A percentile compares a stretch with the other conserved stretches of the same genome.
phyloP scores from a whole-genome alignment of 2,329 filamentous ascomycete species.

The Zymoseptoria crescenta region DNA sequence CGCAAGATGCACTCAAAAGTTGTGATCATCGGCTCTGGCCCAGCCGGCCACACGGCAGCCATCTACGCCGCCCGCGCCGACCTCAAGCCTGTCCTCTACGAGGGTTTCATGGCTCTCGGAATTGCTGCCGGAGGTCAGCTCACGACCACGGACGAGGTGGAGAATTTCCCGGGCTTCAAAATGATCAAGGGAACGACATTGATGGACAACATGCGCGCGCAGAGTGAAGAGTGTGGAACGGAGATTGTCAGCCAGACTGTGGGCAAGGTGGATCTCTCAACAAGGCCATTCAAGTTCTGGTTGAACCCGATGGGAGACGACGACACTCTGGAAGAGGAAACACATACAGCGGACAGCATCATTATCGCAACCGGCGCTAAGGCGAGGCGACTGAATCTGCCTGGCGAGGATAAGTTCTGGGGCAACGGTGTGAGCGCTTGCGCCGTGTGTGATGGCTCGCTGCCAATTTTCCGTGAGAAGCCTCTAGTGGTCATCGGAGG shows the following conservation, averaged over 20 bases:
- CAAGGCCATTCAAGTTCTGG: conserved; percentile 85
- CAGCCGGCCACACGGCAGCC: conserved; percentile 93
- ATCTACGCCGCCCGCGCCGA: conserved; percentile 94
- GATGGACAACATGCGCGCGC: conserved; percentile 92
- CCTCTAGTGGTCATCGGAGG: conserved; percentile 92
- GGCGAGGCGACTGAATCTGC: conserved; percentile 70
- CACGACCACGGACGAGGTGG: conserved; percentile 95
- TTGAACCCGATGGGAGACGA: conserved; percentile 66
- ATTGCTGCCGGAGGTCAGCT: conserved; percentile 94
- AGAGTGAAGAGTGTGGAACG: conserved; percentile 88
- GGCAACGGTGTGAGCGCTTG: conserved; percentile 93
- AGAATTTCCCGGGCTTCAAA: conserved; percentile 96
- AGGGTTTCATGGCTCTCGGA: conserved; percentile 95
- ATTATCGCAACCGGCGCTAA: conserved; percentile 96
- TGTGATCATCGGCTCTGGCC: conserved; percentile 74
- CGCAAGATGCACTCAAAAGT: conserved; percentile 86
- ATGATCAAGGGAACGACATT: conserved; percentile 78
- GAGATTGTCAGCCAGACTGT: conserved; percentile 91
- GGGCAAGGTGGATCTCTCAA: conserved; percentile 73
- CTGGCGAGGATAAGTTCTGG: conserved; percentile 94
- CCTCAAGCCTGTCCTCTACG: conserved; percentile 89
- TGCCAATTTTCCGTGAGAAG: conserved; percentile 96
- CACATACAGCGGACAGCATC: conserved; percentile 79
- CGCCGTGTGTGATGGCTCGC: conserved; percentile 92
- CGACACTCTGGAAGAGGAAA: conserved; percentile 58